These are phyloP conservation scores for Ophiostoma novo-ulmi DNA, from an alignment of 2,329 filamentous ascomycete genomes.

Conservation along the genomic window DNA sequence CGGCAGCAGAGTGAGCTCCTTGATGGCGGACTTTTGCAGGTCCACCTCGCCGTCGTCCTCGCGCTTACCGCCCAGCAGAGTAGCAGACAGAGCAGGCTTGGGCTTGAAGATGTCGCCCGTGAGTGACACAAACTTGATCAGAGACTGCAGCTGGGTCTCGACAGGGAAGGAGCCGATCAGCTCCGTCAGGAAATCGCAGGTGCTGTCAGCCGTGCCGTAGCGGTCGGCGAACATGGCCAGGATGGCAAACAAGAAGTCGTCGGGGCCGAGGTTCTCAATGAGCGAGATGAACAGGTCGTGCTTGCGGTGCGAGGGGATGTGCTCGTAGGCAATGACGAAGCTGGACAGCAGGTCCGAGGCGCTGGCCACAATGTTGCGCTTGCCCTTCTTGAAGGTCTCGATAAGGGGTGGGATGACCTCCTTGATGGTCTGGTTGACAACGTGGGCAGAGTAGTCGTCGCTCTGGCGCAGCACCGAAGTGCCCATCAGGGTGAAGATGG, in stretches of 20 bases:
- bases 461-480: constrained; percentile 84
- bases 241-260: constrained; percentile 83
- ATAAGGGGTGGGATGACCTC: constrained; percentile 91
- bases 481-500: constrained; percentile 97
- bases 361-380: constrained; percentile 70
- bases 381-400: constrained; percentile 73
- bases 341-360: constrained; percentile 88
- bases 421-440: constrained; percentile 91
- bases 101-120: constrained; percentile 69
- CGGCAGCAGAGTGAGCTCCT: constrained; percentile 53
- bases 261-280: constrained; percentile 74
- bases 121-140: constrained; percentile 71
- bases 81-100: constrained; percentile 67
- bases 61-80: constrained; percentile 61
- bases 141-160: constrained; percentile 69
- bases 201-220: constrained; percentile 70
- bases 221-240: constrained; percentile 86
- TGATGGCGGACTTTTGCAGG: constrained; percentile 47
- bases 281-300: constrained; percentile 78
- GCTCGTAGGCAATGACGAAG: constrained; percentile 93
- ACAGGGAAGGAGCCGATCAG: constrained; percentile 69
- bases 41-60: constrained; percentile 38
- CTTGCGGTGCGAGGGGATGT: constrained; percentile 83
- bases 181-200: constrained; percentile 69
- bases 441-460: constrained; percentile 94